phyloP scores from a whole-genome alignment of 2,329 filamentous ascomycete genomes.

The Cladosporium sp. region DNA sequence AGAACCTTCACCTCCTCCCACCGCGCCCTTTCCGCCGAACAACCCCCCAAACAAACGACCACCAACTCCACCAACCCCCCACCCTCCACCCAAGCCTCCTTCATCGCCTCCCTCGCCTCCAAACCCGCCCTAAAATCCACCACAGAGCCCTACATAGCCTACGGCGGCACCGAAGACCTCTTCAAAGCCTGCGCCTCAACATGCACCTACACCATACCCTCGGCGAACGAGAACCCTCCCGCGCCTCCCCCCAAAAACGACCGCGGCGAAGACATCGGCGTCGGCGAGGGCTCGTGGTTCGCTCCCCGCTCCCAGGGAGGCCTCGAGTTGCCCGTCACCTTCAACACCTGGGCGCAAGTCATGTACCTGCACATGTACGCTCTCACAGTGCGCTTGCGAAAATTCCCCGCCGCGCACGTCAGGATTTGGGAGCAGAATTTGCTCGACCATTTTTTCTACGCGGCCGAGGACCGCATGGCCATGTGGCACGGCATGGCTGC shows the following conservation, averaged over 20 bases:
- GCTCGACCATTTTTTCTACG: conserved; percentile 91
- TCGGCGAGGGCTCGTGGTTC: conserved; percentile 75
- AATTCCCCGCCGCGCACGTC: conserved; percentile 64
- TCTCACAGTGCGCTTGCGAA: conserved; percentile 74
- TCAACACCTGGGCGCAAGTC: conserved; percentile 93
- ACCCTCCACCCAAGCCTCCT: conserved; percentile 14
- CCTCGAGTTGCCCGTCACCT: conserved; percentile 75
- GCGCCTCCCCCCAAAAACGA: conserved; percentile 65
- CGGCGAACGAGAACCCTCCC: conserved; percentile 57
- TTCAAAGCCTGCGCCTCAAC: conserved; percentile 69
- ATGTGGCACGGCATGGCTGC: conserved; percentile 65
- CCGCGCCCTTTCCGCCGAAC: conserved; percentile 10
- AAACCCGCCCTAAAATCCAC: conserved; percentile 32
- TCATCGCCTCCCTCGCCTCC: conserved; percentile 21
- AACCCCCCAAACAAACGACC: not conserved
- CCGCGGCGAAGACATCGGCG: conserved; percentile 77
- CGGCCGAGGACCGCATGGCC: conserved; percentile 78
- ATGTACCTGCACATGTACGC: conserved; percentile 97
- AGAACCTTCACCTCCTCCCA: conserved; percentile 10
- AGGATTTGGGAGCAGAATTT: conserved; percentile 82
- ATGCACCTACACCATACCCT: conserved; percentile 71
- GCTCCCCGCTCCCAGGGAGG: conserved; percentile 37
- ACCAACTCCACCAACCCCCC: conserved; percentile 13
- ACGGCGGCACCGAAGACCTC: conserved; percentile 71
- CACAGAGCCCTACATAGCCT: conserved; percentile 69